Base-by-base conservation (phyloP, 1,284 basidiomycete genomes). In the Irpex sp. region DNA sequence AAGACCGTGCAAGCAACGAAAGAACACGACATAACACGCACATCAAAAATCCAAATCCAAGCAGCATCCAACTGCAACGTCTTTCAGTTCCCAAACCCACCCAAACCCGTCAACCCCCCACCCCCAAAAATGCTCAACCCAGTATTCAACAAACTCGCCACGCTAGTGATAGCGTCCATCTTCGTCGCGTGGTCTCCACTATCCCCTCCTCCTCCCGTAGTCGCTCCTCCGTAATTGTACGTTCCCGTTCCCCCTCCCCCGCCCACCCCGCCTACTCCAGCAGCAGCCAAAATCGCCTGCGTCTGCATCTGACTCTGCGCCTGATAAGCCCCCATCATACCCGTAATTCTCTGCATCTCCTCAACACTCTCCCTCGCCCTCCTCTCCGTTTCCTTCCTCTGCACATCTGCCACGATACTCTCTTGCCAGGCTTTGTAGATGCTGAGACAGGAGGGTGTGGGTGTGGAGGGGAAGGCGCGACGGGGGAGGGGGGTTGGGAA, bases 401-500 rank as follows among this genome's bases (percentile, higher is more conserved):
- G n/a, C 49, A 51, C 23, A 23, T 51, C 49, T 4, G 4, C 10
- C 18, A 10, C 49, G 14, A 51, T 18, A 14, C 18, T 12, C 23
- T 10, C 18, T 16, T 49, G 59, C 59, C 59, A 60, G 16, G 6
- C 16, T 16, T 37, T 14, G 42, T 56, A 56, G 18, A 23, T 5
- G 12, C 39, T 19, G 1, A 33, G 5, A 14, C 56, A 53, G 18
- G 9, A 5, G 10, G 54, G 21, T 16, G 56, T 37, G 21, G 59
- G 28, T 37, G n/a, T 10, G 19, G 23, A 4, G 14, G 59, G 59
- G 14, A 60, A 53, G 28, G 59, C 59, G 10, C 33, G 2, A 14
- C 59, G 59, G 14, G 59, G 59, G 53, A 56, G 14, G 21, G 59
- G 59, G n/a, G 54, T 60, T 16, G 59, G 59, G 54, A 60, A 60